A percentile compares a stretch with the other conserved stretches of the same genome.
phyloP scores from a whole-genome alignment of 176 grass and related monocot species.

The Urochloa ruziziensis region DNA sequence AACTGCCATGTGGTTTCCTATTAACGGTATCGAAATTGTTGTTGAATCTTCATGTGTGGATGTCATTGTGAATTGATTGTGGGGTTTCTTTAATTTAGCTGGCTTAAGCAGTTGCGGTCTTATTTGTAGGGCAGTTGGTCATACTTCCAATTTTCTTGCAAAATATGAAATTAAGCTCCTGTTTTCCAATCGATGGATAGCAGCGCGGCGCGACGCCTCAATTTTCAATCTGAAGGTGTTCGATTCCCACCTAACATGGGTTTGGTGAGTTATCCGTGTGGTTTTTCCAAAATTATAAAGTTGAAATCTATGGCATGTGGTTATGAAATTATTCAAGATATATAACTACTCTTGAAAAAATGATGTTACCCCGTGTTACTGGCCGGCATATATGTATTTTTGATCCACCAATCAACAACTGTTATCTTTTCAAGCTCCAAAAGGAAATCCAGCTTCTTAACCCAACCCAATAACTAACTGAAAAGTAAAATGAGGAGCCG shows the following conservation, averaged over 20 bases:
- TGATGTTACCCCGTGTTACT: background rate
- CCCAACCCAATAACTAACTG: constrained; percentile 14
- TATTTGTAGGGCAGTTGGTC: background rate
- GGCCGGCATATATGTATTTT: background rate
- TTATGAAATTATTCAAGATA: background rate
- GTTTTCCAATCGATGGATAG: too few relatives aligned
- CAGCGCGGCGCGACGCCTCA: background rate
- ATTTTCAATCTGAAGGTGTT: background rate
- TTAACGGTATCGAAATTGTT: background rate
- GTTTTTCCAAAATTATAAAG: background rate
- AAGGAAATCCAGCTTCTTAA: background rate
- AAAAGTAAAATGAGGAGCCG: constrained; percentile 11
- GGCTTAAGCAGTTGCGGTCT: background rate
- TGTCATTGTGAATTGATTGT: background rate
- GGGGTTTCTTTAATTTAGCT: background rate
- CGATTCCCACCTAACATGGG: background rate
- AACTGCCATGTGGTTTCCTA: background rate
- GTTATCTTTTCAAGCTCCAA: background rate
- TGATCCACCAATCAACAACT: background rate
- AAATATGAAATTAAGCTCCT: background rate
- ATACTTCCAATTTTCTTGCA: background rate
- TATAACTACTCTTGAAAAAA: background rate
- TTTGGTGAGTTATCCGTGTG: background rate
- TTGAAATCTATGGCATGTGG: background rate
- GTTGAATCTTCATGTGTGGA: too few relatives aligned